Evolutionary conservation across 176 grass and related monocot genomes (phyloP), one percentile per base, ranked within the genome.

Genomic region (Raddia distichophylla): DNA sequence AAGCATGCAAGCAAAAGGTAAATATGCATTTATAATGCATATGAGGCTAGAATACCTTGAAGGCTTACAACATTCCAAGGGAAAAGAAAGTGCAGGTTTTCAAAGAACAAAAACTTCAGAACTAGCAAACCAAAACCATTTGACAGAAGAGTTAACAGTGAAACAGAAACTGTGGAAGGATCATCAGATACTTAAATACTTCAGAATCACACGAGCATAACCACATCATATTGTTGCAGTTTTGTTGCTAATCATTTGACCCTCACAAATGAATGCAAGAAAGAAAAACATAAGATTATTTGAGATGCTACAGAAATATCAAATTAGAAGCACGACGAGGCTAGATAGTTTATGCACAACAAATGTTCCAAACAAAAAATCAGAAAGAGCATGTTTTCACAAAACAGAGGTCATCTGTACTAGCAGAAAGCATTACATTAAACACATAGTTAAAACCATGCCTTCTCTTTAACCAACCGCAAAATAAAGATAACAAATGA

Each of bases 191-290:
- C 83, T 89, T 82, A 65, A 85, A 89, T 77, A 77, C 78, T 10
- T 77, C 5, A 20, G 42, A 89, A 89, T 89, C 87, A 85, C 14
- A 10, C 14, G 77, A 59, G 55, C 1, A 57, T 9, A 16, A 49
- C 62, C 14, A 44, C 22, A 59, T 78, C 83, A 86, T 90, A 78
- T 86, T 89, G 83, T 89, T 89, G 87, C 87, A 77, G 87, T 89
- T 82, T 82, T 32, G 58, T 72, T 49, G 5, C 35, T 89, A 77
- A 35, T 89, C 83, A 53, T 14, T 45, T 89, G 72, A 78, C 16
- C 72, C 77, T 56, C 64, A 8, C 4, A 17, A 2, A 15, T 2
- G 7, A 0, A 71, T 33, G 46, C 10, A 64, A 2, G 2, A 0
- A 65, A 16, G 1, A 16, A 49, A 12, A 58, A 4, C 17, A 4